phyloP scores from a whole-genome alignment of 2,329 filamentous ascomycete species.

The Penicillium palitans region DNA sequence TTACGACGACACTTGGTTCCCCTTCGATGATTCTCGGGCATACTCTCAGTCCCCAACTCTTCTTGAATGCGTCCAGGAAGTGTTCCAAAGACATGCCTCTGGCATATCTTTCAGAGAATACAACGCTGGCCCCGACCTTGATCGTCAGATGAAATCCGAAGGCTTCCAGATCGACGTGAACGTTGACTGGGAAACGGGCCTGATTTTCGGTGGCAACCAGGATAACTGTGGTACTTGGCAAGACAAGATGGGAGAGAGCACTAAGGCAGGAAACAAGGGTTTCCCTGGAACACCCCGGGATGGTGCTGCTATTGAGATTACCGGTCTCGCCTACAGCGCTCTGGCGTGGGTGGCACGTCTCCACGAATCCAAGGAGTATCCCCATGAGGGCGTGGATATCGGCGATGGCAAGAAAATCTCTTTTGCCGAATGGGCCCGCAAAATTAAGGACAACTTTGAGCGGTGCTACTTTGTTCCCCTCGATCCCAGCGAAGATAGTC shows the following conservation, averaged over 20 bases:
- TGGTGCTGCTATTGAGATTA: constrained; percentile 93
- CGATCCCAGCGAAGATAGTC: constrained; percentile 65
- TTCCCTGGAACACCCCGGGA: constrained; percentile 95
- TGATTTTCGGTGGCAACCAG: constrained; percentile 93
- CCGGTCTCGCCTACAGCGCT: constrained; percentile 86
- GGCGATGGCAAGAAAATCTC: constrained; percentile 63
- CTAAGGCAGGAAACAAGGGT: constrained; percentile 86
- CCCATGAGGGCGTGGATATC: constrained; percentile 70
- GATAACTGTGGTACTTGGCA: constrained; percentile 98
- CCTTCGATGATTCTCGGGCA: constrained; percentile 74
- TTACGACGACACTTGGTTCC: constrained; percentile 94
- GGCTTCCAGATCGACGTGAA: constrained; percentile 91
- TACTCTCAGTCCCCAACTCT: constrained; percentile 84
- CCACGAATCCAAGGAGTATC: constrained; percentile 67
- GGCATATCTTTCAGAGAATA: constrained; percentile 93
- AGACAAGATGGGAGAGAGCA: constrained; percentile 99
- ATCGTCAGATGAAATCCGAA: constrained; percentile 87
- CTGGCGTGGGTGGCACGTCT: constrained; percentile 76
- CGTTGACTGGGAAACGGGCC: constrained; percentile 86
- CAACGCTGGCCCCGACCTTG: constrained; percentile 84
- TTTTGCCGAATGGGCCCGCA: constrained; percentile 74
- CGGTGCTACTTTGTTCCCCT: constrained; percentile 83
- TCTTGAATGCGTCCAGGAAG: constrained; percentile 88
- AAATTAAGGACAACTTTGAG: constrained; percentile 85
- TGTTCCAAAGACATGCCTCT: constrained; percentile 83